Evolutionary conservation across 129 eudicot genomes (phyloP), one percentile per base, ranked within the genome.

Genomic region (Calendula officinalis): DNA sequence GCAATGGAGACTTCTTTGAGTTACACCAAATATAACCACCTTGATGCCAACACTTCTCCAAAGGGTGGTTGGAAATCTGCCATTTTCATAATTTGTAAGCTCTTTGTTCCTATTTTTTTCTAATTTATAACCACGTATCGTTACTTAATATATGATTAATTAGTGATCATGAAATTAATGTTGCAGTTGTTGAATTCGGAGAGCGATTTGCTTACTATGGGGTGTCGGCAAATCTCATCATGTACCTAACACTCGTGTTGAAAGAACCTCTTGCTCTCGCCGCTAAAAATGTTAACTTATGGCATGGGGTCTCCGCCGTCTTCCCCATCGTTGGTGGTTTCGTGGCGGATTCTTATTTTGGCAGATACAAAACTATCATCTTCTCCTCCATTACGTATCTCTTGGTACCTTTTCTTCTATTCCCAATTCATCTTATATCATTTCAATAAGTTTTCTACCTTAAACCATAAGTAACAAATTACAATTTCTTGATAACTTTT

Each of bases 171-270:
- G 4, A 11, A 12, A n/a, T n/a, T n/a, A n/a, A 8, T 48, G 38
- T 33, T 56, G 38, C 77, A 87, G 95, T 68, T 77, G 91, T 87
- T 57, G 95, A 87, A 69, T 69, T 87, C 60, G 91, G 86, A 4
- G 91, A 84, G 80, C 54, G 95, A 64, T 84, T 87, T 43, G 91
- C 95, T 2, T 87, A 84, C 79, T 87, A 81, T 38, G 95, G 95
- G 5, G 84, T 87, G 9, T 53, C 86, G 3, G 91, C 86, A 15
- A 87, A 87, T 62, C 80, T 87, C 11, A 76, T 84, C 51, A 81
- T 32, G 67, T 87, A 84, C 75, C 83, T 87, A 12, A 79, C 80
- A 2, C 60, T n/a, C 36, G 86, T 76, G 71, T 45, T 87, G 3
- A 66, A 74, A 10, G 60, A 81, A 48, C 72, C 85, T 27, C 41